Percentiles rank a stretch among this genome's conserved stretches.
Conservation (phyloP, 2,329 filamentous ascomycete genomes). For the Aspergillus pseudoglaucus region DNA sequence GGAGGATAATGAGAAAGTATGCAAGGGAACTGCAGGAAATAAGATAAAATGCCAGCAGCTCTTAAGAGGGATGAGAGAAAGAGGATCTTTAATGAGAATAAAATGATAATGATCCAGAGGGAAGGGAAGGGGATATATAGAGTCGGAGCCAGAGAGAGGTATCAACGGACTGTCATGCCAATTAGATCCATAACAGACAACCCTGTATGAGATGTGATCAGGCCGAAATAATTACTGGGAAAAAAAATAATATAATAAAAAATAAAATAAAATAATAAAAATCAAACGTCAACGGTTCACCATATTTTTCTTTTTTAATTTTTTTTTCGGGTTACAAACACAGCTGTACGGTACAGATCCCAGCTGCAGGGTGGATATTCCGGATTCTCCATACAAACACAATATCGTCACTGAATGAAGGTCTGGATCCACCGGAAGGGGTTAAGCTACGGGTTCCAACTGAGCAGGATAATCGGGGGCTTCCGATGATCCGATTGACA, state of each 20-base stretch:
- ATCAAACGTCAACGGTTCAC: conserved; percentile 1
- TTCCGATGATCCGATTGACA: conserved; percentile 5
- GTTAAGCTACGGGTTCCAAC: not conserved
- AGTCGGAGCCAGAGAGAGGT: too few relatives aligned
- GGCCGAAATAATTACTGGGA: conserved; percentile 9
- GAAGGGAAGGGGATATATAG: not conserved
- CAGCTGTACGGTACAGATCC: not conserved
- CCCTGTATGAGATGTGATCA: not conserved
- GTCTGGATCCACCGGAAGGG: not conserved
- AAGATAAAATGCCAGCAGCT: conserved; percentile 1
- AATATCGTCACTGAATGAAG: not conserved
- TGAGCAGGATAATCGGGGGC: not conserved
- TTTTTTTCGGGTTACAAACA: conserved; percentile 1
- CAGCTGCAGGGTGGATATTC: not conserved
- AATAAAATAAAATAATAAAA: conserved; percentile 5
- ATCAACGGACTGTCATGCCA: not conserved
- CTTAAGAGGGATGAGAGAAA: conserved; percentile 20
- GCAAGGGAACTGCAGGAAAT: not conserved
- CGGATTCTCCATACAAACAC: not conserved
- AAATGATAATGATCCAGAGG: conserved; percentile 1
- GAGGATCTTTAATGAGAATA: not conserved
- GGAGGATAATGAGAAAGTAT: not conserved
- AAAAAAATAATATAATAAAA: conserved; percentile 8
- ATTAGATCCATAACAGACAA: not conserved
- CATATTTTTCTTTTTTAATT: not conserved